A percentile compares a stretch with the other conserved stretches of the same genome.
Evolutionary conservation across 192 early-diverging fungal genomes (phyloP).

Genomic region (Entomortierella chlamydospora): DNA sequence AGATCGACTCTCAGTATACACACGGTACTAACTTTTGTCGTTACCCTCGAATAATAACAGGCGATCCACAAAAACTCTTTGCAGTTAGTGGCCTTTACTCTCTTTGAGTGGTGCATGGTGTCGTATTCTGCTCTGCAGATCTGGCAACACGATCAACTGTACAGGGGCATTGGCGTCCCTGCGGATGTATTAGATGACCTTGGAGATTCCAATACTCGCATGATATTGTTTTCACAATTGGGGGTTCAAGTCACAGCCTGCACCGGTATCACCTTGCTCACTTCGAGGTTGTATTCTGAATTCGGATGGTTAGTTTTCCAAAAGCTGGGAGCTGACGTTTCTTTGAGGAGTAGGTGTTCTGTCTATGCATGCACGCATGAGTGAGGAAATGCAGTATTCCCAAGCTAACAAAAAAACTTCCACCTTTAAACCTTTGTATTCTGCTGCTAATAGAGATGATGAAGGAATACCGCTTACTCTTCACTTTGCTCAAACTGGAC

Average conservation of each 20-base stretch:
- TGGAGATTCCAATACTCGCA: slow-evolving; percentile 12
- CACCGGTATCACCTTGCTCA: slow-evolving; percentile 30
- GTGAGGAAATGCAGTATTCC: no score
- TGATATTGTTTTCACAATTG: slow-evolving; percentile 34
- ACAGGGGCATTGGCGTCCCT: slow-evolving; percentile 32
- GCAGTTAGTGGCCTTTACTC: slow-evolving; percentile 36
- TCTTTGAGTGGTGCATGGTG: slow-evolving; percentile 51
- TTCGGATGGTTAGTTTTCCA: slow-evolving; percentile 53
- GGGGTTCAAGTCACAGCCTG: slow-evolving; percentile 20
- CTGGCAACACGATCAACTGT: slow-evolving; percentile 46
- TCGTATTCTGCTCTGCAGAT: slow-evolving; percentile 44
- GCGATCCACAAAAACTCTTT: slow-evolving; percentile 52
- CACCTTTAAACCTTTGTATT: no score
- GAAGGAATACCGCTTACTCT: slow-evolving; percentile 48
- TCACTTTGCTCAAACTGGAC: slow-evolving; percentile 51
- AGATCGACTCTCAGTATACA: no score
- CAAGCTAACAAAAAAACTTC: no score
- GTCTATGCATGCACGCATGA: no score
- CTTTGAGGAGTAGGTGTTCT: slow-evolving; percentile 32
- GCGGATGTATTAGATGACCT: background rate
- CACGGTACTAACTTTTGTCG: no score
- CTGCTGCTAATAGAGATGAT: slow-evolving; percentile 46
- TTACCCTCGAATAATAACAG: slow-evolving; percentile 16
- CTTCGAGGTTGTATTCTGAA: slow-evolving; percentile 43
- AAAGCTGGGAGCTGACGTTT: slow-evolving; percentile 44